Percentiles rank a stretch among this genome's conserved stretches.
phyloP scores from a whole-genome alignment of 2,329 filamentous ascomycete species.

The Hypomyces rosellus region DNA sequence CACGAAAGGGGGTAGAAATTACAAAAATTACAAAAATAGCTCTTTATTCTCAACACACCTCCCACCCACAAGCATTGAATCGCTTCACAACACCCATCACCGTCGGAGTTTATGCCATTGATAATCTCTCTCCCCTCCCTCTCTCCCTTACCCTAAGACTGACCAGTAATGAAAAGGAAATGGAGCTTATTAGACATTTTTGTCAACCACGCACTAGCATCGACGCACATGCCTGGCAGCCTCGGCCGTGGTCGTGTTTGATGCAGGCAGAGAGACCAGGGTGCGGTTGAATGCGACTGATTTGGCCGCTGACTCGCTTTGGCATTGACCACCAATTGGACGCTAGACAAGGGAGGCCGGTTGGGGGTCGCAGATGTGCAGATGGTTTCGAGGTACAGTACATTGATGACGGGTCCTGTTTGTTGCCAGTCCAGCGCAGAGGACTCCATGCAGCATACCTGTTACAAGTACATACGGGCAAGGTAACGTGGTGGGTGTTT shows the following conservation, averaged over 20 bases:
- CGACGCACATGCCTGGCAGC: slow-evolving; percentile 23
- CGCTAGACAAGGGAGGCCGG: slow-evolving; percentile 10
- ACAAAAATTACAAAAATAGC: no score
- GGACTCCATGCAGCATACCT: no score
- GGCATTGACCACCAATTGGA: slow-evolving; percentile 21
- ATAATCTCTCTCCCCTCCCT: neutral
- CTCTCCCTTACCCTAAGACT: slow-evolving; percentile 4
- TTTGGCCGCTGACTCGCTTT: slow-evolving; percentile 21
- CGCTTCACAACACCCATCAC: no score
- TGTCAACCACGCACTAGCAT: neutral
- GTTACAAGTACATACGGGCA: neutral
- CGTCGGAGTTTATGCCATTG: no score
- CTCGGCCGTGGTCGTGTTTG: slow-evolving; percentile 22
- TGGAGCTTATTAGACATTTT: neutral
- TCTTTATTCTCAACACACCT: no score
- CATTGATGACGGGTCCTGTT: neutral
- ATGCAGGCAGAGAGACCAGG: slow-evolving; percentile 14
- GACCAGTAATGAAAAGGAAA: slow-evolving; percentile 1
- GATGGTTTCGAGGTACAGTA: slow-evolving; percentile 7
- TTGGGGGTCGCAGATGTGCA: slow-evolving; percentile 4
- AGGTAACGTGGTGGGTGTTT: slow-evolving; percentile 6
- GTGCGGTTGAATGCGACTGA: slow-evolving; percentile 15
- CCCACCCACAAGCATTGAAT: no score
- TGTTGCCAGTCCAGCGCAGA: neutral
- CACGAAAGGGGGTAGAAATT: no score